A percentile compares a stretch with the other conserved stretches of the same genome.
Conservation (phyloP, 148 eudicot genomes). For the Fagopyrum homotropicum region DNA sequence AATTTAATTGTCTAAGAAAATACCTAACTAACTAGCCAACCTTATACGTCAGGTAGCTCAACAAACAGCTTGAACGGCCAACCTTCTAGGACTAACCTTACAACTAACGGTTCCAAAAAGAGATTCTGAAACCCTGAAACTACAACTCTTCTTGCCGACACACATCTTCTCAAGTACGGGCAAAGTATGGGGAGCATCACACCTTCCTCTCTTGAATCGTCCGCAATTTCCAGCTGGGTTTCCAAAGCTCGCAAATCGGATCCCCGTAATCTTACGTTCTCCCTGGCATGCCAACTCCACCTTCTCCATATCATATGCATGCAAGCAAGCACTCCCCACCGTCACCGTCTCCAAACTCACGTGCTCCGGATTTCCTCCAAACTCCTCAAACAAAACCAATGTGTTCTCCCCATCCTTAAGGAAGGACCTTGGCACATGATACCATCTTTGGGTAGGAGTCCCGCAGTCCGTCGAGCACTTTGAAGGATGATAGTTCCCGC, state of each 20-base stretch:
- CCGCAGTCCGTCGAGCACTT: constrained; percentile 12
- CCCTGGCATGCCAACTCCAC: background rate
- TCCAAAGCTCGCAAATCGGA: background rate
- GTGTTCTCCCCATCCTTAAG: background rate
- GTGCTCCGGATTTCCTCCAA: background rate
- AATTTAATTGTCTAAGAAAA: too few relatives aligned
- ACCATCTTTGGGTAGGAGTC: constrained; percentile 5
- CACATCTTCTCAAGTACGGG: background rate
- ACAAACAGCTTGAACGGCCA: constrained; percentile 6
- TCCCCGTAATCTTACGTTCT: background rate
- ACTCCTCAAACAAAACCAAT: constrained; percentile 10
- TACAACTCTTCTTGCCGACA: constrained; percentile 7
- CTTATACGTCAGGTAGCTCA: background rate
- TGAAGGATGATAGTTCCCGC: background rate
- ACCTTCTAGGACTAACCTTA: background rate
- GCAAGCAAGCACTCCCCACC: background rate
- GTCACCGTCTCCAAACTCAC: background rate
- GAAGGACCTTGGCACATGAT: background rate
- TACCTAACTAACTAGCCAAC: too few relatives aligned
- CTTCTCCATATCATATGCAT: background rate
- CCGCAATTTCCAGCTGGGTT: background rate
- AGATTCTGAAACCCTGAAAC: background rate
- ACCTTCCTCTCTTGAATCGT: background rate
- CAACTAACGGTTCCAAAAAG: background rate
- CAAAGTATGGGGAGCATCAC: background rate